A percentile compares a stretch with the other conserved stretches of the same genome.
These are phyloP conservation scores for Sporothrix brunneoviolacea DNA, from an alignment of 2,329 filamentous ascomycete species.

Conservation along the genomic window DNA sequence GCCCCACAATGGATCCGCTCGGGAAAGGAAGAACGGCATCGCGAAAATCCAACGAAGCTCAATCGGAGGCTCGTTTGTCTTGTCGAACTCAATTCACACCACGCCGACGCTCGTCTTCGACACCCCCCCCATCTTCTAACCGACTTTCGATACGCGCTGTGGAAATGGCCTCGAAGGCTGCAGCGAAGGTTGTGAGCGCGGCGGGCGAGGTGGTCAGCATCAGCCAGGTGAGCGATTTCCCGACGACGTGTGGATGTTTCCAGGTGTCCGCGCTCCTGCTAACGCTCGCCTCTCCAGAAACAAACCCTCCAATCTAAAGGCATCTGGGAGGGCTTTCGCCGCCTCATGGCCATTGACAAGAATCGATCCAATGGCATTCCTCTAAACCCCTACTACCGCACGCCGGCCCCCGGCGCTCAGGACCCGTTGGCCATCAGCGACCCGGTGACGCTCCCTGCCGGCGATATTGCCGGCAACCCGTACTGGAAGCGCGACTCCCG, in stretches of 20 bases:
- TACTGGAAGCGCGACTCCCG: conserved; percentile 95
- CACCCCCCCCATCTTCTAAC: too few relatives aligned
- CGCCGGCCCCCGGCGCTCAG: conserved; percentile 69
- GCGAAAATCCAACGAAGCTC: conserved; percentile 7
- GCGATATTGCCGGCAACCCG: conserved; percentile 81
- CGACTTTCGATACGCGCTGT: background rate
- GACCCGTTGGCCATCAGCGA: conserved; percentile 71
- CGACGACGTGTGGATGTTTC: background rate
- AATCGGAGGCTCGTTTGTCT: background rate
- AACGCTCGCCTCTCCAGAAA: conserved; percentile 55
- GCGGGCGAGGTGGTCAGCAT: conserved; percentile 49
- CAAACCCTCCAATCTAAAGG: conserved; percentile 88
- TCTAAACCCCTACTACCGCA: conserved; percentile 86
- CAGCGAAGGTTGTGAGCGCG: conserved; percentile 39
- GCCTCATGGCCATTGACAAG: conserved; percentile 71
- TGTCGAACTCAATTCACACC: too few relatives aligned
- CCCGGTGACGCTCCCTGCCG: conserved; percentile 75
- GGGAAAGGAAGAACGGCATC: background rate
- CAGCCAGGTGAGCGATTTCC: conserved; percentile 44
- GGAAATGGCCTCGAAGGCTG: conserved; percentile 58
- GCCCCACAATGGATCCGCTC: background rate
- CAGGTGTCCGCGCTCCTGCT: too few relatives aligned
- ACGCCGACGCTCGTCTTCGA: too few relatives aligned
- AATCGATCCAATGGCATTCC: conserved; percentile 87
- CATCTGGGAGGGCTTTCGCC: conserved; percentile 79